phyloP scores from a whole-genome alignment of 805 yeast genomes.

The Blastobotrys parvus region DNA sequence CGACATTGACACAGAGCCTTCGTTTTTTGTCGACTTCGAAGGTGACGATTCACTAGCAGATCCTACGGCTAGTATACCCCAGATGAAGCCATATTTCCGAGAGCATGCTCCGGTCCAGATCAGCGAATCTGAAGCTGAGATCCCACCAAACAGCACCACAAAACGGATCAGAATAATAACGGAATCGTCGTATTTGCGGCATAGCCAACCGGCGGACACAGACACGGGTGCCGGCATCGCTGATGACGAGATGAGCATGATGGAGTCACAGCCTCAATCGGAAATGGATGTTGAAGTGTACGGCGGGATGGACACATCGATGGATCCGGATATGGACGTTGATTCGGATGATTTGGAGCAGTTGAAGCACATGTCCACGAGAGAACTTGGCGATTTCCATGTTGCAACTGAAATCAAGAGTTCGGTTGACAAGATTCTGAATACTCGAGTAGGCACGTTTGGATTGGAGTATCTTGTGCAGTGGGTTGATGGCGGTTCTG shows the following conservation, averaged over 20 bases:
- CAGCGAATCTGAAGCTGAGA: background rate
- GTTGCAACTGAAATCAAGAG: background rate
- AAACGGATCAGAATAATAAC: background rate
- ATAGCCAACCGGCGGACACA: background rate
- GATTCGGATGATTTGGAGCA: background rate
- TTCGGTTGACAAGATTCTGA: background rate
- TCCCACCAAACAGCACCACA: background rate
- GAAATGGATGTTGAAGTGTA: too few species aligned
- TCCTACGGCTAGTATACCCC: too few species aligned
- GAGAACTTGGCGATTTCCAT: background rate
- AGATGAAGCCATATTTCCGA: too few species aligned
- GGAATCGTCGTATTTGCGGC: background rate
- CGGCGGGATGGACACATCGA: too few species aligned
- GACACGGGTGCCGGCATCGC: background rate
- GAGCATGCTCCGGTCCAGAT: too few species aligned
- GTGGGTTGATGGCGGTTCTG: slow-evolving; percentile 5
- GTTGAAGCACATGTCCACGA: background rate
- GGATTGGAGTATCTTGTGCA: slow-evolving; percentile 11
- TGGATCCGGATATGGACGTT: background rate
- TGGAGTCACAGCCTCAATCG: background rate
- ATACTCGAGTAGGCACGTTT: slow-evolving; percentile 2
- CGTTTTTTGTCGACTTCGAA: too few species aligned
- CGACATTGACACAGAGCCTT: too few species aligned
- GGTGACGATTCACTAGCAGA: too few species aligned
- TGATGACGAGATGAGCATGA: background rate